These are phyloP conservation scores for Proliferodiscus dingleyae DNA, from an alignment of 2,329 filamentous ascomycete species.

Conservation along the genomic window DNA sequence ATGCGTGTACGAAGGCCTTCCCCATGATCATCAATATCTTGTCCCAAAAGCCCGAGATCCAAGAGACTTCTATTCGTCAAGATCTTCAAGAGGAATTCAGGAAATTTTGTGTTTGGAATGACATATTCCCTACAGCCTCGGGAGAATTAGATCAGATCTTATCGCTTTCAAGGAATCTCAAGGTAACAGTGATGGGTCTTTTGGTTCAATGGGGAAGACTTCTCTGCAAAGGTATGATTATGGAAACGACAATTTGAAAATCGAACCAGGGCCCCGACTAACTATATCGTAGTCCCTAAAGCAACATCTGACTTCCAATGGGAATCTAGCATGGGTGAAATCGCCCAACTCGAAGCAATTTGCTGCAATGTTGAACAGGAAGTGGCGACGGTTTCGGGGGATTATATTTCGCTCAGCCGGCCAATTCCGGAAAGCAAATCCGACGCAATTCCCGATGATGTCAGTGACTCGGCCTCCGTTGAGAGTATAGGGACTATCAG, in stretches of 20 bases:
- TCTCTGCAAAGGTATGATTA: background rate
- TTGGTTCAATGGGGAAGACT: background rate
- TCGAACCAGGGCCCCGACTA: background rate
- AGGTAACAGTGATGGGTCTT: background rate
- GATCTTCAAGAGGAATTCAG: background rate
- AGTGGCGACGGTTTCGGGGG: background rate
- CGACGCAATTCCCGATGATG: background rate
- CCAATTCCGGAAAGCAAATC: background rate
- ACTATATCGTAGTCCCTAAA: background rate
- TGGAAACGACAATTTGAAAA: background rate
- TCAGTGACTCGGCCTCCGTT: background rate
- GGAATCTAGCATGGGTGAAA: background rate
- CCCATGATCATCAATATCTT: background rate
- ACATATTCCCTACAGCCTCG: background rate
- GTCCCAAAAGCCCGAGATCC: background rate
- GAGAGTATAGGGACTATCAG: background rate
- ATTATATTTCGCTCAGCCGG: background rate
- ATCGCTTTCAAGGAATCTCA: background rate
- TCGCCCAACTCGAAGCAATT: background rate
- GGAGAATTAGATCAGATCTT: background rate
- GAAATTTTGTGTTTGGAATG: background rate
- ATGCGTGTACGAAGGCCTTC: background rate
- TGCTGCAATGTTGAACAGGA: background rate
- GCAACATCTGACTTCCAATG: background rate
- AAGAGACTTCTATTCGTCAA: background rate